These are phyloP conservation scores for Cercospora zeina DNA, from an alignment of 2,329 filamentous ascomycete genomes.

Conservation along the genomic window DNA sequence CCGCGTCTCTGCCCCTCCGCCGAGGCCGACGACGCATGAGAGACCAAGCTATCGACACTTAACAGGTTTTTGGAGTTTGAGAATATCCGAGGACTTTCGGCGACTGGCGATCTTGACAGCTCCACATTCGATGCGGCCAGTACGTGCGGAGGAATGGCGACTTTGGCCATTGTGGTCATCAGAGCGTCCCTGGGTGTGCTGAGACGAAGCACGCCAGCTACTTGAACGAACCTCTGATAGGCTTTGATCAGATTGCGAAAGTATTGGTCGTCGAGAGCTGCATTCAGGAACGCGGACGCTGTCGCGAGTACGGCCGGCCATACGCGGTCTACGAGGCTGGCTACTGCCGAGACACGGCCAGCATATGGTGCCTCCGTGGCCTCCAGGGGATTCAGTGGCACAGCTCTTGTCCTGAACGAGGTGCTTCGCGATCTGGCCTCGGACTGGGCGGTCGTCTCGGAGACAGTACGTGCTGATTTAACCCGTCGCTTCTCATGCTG, in stretches of 20 bases:
- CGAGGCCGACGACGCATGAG: slow-evolving; percentile 54
- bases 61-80: slow-evolving; percentile 70
- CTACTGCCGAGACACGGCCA: slow-evolving; percentile 71
- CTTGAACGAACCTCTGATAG: slow-evolving; percentile 93
- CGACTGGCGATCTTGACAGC: slow-evolving; percentile 37
- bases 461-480: slow-evolving; percentile 26
- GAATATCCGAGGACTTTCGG: slow-evolving; percentile 62
- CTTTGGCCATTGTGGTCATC: slow-evolving; percentile 88
- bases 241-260: slow-evolving; percentile 89
- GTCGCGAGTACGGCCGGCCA: slow-evolving; percentile 95
- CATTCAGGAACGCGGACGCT: slow-evolving; percentile 92
- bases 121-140: slow-evolving; percentile 44
- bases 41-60: slow-evolving; percentile 70
- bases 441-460: slow-evolving; percentile 31
- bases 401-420: slow-evolving; percentile 71
- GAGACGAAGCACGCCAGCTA: slow-evolving; percentile 82
- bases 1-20: slow-evolving; percentile 58
- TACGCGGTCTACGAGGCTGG: slow-evolving; percentile 81
- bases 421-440: slow-evolving; percentile 52
- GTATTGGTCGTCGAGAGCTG: slow-evolving; percentile 86
- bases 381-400: slow-evolving; percentile 80
- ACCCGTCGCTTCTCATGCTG: slow-evolving; percentile 63
- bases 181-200: slow-evolving; percentile 89
- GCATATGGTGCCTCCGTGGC: slow-evolving; percentile 72
- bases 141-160: slow-evolving; percentile 80